A percentile compares a stretch with the other conserved stretches of the same genome.
These are phyloP conservation scores for Ganoderma leucocontextum DNA, from an alignment of 1,284 basidiomycete genomes.

Conservation along the genomic window DNA sequence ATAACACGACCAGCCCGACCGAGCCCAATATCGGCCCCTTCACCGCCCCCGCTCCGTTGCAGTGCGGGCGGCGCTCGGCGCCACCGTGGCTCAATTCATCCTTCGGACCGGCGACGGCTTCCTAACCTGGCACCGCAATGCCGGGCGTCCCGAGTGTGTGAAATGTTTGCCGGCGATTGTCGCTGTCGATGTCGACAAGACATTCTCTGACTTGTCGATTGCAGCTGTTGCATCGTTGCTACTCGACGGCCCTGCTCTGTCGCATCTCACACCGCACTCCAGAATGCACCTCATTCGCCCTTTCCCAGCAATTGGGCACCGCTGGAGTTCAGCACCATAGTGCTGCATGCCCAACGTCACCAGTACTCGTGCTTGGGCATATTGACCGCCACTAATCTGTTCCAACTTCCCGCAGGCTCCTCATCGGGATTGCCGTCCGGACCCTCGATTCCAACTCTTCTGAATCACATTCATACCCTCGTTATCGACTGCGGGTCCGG, in stretches of 20 bases:
- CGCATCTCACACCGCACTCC: background rate
- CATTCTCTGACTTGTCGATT: background rate
- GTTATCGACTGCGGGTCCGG: too few relatives aligned
- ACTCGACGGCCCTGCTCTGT: slow-evolving; percentile 1
- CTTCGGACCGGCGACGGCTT: background rate
- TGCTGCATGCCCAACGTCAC: too few relatives aligned
- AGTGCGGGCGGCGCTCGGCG: background rate
- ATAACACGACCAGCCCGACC: background rate
- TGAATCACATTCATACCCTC: too few relatives aligned
- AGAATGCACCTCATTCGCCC: background rate
- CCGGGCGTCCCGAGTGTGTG: background rate
- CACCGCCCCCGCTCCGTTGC: background rate
- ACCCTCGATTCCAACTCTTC: too few relatives aligned
- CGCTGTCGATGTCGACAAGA: background rate
- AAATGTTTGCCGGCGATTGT: background rate
- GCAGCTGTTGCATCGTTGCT: background rate
- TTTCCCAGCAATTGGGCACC: background rate
- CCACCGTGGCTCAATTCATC: background rate
- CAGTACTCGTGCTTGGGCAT: too few relatives aligned
- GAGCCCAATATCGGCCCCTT: background rate
- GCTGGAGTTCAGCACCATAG: background rate
- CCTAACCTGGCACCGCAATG: background rate
- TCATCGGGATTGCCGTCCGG: too few relatives aligned
- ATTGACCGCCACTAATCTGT: too few relatives aligned
- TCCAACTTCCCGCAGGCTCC: too few relatives aligned